Conservation (phyloP, 441 rosid genomes). For the Populus trichocarpa region DNA sequence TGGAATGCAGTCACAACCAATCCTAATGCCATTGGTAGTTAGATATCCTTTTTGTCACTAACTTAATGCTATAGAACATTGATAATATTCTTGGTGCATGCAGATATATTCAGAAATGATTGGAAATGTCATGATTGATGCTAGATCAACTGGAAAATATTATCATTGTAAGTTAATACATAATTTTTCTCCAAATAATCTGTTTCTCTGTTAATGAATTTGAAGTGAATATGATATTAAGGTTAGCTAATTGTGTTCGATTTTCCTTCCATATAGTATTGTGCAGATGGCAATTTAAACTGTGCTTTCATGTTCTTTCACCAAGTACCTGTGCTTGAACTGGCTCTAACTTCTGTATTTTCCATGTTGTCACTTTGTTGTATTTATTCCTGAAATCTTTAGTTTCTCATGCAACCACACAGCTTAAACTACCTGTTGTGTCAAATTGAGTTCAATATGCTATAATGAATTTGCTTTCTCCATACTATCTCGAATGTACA, state of each 20-base stretch:
- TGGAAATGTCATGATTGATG: slow-evolving; percentile 99
- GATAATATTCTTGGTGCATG: slow-evolving; percentile 8
- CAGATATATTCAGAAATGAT: slow-evolving; percentile 99
- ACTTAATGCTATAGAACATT: neutral
- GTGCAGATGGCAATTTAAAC: neutral
- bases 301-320: neutral
- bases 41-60: neutral
- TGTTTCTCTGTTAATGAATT: neutral
- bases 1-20: neutral
- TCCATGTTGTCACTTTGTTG: neutral
- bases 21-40: neutral
- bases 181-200: neutral
- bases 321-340: neutral
- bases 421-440: neutral
- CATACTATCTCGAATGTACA: neutral
- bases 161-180: slow-evolving; percentile 78
- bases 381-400: neutral
- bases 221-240: neutral
- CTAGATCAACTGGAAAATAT: slow-evolving; percentile 97
- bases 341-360: neutral
- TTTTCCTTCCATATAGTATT: neutral
- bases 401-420: neutral
- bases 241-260: neutral
- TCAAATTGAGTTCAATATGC: neutral
- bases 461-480: neutral